Evolutionary conservation across 352 stramenopile species (phyloP), one percentile per base, ranked within the genome.

Genomic region (Thalassiosira sp.): DNA sequence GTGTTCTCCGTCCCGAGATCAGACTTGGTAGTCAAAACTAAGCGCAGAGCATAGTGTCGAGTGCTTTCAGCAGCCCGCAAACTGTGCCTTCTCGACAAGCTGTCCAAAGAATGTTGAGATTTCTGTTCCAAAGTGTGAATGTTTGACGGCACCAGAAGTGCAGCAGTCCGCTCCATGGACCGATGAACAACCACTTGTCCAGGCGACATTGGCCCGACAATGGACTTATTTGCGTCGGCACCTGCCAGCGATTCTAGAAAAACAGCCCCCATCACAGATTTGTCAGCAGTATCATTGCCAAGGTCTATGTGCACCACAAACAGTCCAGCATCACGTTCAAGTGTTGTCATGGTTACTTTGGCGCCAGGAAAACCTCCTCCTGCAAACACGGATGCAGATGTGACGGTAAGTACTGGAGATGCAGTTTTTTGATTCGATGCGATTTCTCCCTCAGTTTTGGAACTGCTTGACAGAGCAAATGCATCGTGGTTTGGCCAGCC

Each of bases 271-370:
- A 72, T 81, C 5, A 45, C 58, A 10, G 20, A n/a, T 43, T 0
- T 25, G 40, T 64, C 20, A 22, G 18, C 52, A 49, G 11, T 48
- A 22, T 73, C 62, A 71, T 74, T 72, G 37, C 72, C 72, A 28
- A 81, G 59, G 60, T 81, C 72, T 24, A 81, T 76, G 43, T 81
- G 72, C 49, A 75, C 64, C 43, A 65, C 33, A 33, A 81, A 69
- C 5, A 81, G 25, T 1, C 64, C 64, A 24, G 57, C 42, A 67
- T 81, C 72, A 10, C 72, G 37, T 54, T 81, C 72, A 37, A 81
- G 20, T 28, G 64, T 72, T 8, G 72, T 81, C 27, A 75, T 48
- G 10, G 64, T 31, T 13, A 42, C 59, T 58, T 71, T 57, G n/a
- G 72, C 59, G 27, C 72, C 58, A 11, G 40, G 40, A 42, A 65